These are phyloP conservation scores for Leptographium wingfieldii DNA, from an alignment of 2,329 filamentous ascomycete genomes.

Conservation along the genomic window DNA sequence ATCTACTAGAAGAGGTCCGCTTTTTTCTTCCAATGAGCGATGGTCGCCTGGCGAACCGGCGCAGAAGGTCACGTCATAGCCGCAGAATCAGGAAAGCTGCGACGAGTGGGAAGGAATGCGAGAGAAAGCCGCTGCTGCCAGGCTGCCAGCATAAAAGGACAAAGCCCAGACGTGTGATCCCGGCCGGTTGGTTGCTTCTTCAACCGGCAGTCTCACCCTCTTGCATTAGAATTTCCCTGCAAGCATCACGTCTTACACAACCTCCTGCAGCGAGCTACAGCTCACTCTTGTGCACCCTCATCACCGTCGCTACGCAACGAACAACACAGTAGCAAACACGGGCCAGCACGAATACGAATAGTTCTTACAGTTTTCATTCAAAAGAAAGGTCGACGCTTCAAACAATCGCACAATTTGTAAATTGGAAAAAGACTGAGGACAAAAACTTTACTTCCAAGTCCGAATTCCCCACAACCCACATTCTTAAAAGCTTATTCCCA, in stretches of 20 bases:
- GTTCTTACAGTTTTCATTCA: not conserved
- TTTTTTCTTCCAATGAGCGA: slow-evolving; percentile 6
- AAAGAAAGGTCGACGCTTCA: not conserved
- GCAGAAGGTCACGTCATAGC: slow-evolving; percentile 10
- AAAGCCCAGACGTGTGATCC: not conserved
- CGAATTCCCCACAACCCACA: not conserved
- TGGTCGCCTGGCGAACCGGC: slow-evolving; percentile 13
- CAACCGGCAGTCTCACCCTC: not conserved
- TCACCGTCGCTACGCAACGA: not conserved
- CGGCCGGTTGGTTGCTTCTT: not conserved
- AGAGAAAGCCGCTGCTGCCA: slow-evolving; percentile 1
- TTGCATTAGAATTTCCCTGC: not conserved
- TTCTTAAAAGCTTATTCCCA: slow-evolving; percentile 5
- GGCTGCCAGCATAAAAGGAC: not conserved
- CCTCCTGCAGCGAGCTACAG: not conserved
- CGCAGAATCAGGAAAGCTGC: not conserved
- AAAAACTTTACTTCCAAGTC: not conserved
- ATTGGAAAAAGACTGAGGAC: not conserved
- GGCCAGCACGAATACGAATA: no score
- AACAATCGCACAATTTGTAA: not conserved
- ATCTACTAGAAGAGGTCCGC: not conserved
- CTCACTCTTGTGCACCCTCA: not conserved
- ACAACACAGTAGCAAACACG: not conserved
- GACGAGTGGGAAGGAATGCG: not conserved
- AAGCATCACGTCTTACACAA: not conserved